Evolutionary conservation across 1,284 basidiomycete genomes (phyloP).

Genomic region (Leucoagaricus sp.): DNA sequence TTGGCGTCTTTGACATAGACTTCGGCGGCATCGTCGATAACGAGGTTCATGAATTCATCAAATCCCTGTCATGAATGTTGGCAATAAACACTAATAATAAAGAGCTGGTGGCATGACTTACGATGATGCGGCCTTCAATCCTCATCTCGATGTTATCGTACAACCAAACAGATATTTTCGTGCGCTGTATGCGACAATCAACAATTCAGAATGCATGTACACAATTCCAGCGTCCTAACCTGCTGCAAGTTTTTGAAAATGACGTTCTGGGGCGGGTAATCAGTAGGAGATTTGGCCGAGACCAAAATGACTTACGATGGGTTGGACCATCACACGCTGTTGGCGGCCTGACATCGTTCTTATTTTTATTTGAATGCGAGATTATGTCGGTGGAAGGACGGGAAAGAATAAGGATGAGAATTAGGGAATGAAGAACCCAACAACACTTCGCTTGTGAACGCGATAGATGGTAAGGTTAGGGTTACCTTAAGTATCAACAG

Average conservation of each 20-base stretch:
- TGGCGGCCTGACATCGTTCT: slow-evolving; percentile 86
- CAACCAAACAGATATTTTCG: slow-evolving; percentile 92
- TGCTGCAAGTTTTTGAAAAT: slow-evolving; percentile 99
- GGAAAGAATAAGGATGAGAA: slow-evolving; percentile 24
- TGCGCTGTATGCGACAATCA: slow-evolving; percentile 52
- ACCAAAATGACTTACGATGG: slow-evolving; percentile 72
- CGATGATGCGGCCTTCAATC: slow-evolving; percentile 95
- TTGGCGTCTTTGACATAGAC: slow-evolving; percentile 89
- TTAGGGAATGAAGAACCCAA: slow-evolving; percentile 12
- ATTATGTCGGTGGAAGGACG: slow-evolving; percentile 20
- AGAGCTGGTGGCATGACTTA: slow-evolving; percentile 47
- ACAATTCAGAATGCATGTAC: background rate
- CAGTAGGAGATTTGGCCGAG: slow-evolving; percentile 22
- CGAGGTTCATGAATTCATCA: slow-evolving; percentile 99
- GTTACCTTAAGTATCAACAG: background rate
- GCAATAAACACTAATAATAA: slow-evolving; percentile 5
- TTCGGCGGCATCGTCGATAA: slow-evolving; percentile 94
- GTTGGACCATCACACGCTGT: slow-evolving; percentile 96
- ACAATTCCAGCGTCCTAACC: slow-evolving; percentile 35
- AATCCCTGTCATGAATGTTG: slow-evolving; percentile 71
- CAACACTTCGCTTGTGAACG: no score
- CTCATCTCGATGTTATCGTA: slow-evolving; percentile 98
- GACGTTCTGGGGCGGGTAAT: slow-evolving; percentile 72
- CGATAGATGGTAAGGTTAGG: slow-evolving; percentile 11
- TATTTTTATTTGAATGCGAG: slow-evolving; percentile 1